phyloP scores from a whole-genome alignment of 2,329 filamentous ascomycete genomes.

The Penicillium sp. region DNA sequence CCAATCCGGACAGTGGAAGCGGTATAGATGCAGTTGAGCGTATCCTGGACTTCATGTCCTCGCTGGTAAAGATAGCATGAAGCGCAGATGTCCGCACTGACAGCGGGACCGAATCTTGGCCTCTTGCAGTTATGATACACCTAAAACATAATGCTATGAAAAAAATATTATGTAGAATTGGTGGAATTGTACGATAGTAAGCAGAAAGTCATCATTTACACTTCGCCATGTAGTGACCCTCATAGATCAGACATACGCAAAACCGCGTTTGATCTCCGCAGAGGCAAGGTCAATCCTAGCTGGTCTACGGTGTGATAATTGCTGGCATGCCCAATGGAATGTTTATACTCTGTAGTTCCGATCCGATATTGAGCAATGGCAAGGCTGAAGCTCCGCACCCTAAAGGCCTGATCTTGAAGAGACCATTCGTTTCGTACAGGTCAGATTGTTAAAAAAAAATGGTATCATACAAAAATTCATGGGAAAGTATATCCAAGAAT shows the following conservation, averaged over 20 bases:
- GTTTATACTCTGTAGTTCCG: not conserved
- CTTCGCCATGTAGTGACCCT: too few relatives aligned
- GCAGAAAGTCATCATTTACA: too few relatives aligned
- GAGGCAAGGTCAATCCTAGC: too few relatives aligned
- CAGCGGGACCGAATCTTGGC: not conserved
- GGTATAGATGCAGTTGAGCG: too few relatives aligned
- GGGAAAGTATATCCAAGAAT: conserved; percentile 15
- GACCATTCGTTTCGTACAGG: not conserved
- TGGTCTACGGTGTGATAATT: not conserved
- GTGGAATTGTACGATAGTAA: too few relatives aligned
- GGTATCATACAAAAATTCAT: conserved; percentile 16
- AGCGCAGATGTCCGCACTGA: not conserved
- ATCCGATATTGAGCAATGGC: not conserved
- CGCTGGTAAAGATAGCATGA: too few relatives aligned
- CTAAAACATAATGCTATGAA: not conserved
- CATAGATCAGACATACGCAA: too few relatives aligned
- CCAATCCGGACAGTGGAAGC: too few relatives aligned
- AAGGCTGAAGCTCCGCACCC: too few relatives aligned
- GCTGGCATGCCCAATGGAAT: not conserved
- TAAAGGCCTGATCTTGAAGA: not conserved
- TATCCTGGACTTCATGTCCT: too few relatives aligned
- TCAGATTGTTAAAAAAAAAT: conserved; percentile 3
- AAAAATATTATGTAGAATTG: not conserved
- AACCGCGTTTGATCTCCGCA: too few relatives aligned
- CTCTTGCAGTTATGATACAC: not conserved